Conservation (phyloP, 176 grass and related monocot species). For the Pharus latifolius region DNA sequence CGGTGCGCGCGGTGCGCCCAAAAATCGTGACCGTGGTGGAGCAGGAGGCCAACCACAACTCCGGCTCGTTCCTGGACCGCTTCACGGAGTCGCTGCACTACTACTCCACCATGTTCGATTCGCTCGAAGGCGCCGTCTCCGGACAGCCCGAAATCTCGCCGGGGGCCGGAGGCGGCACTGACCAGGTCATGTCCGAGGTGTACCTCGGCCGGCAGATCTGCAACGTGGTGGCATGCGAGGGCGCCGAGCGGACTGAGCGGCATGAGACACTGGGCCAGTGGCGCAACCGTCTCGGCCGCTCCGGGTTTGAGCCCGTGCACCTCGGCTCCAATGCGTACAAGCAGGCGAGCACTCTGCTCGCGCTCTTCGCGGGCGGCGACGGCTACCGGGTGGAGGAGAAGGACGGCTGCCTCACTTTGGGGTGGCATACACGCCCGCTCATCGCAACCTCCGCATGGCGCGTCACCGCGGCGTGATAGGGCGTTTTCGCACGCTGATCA, state of each 20-base stretch:
- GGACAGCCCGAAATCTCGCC: conserved; percentile 22
- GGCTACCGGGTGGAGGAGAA: conserved; percentile 91
- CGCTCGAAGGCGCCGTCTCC: conserved; percentile 53
- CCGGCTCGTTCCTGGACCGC: conserved; percentile 58
- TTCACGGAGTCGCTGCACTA: conserved; percentile 94
- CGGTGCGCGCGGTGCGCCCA: conserved; percentile 53
- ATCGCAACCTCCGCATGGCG: conserved; percentile 96
- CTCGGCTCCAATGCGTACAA: conserved; percentile 93
- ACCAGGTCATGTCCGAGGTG: conserved; percentile 83
- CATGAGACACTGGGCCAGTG: conserved; percentile 80
- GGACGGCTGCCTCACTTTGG: conserved; percentile 82
- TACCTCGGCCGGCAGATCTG: conserved; percentile 93
- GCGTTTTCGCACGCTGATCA: conserved; percentile 15
- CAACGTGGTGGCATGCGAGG: conserved; percentile 91
- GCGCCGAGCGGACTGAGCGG: conserved; percentile 72
- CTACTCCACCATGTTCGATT: conserved; percentile 98
- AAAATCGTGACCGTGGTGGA: conserved; percentile 84
- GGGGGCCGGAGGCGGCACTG: neutral
- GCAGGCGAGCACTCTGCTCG: conserved; percentile 91
- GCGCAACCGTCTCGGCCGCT: conserved; percentile 47
- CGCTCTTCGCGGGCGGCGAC: conserved; percentile 78
- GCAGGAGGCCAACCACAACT: conserved; percentile 92
- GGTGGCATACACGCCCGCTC: conserved; percentile 80
- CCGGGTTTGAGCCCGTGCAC: conserved; percentile 75
- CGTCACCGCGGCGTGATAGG: conserved; percentile 22